Conservation (phyloP, 75 land plant genomes). For the Isoetes taiwanensis region DNA sequence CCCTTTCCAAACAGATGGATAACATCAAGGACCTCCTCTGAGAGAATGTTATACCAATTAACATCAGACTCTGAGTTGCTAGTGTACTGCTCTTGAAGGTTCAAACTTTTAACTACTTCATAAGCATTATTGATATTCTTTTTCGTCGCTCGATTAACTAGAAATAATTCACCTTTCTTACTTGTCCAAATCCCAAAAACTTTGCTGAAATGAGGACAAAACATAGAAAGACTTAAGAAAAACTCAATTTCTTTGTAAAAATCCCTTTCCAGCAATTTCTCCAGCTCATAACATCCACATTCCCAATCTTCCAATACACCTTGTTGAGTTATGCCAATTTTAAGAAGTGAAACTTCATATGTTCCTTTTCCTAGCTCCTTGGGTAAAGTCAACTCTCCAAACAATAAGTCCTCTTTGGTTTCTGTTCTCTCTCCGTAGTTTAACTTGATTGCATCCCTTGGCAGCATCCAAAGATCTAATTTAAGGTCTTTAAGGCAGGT, state of each 20-base stretch:
- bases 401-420: background rate
- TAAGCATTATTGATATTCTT: no score
- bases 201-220: constrained; percentile 9
- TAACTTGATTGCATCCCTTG: constrained; percentile 8
- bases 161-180: constrained; percentile 16
- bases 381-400: constrained; percentile 1
- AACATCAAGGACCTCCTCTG: no score
- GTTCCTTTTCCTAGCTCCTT: background rate
- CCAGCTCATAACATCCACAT: background rate
- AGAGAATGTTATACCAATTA: no score
- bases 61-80: no score
- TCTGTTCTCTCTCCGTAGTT: background rate
- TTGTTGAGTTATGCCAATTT: background rate
- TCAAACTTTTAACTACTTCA: no score
- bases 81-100: no score
- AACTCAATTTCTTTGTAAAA: constrained; percentile 7
- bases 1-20: no score
- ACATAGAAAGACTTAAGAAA: constrained; percentile 8
- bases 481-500: no score
- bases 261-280: background rate
- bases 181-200: constrained; percentile 31
- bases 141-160: no score
- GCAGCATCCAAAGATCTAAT: constrained; percentile 5
- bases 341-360: background rate
- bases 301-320: background rate